Base-by-base conservation (phyloP, 345 rosid species). In the Theobroma cacao region DNA sequence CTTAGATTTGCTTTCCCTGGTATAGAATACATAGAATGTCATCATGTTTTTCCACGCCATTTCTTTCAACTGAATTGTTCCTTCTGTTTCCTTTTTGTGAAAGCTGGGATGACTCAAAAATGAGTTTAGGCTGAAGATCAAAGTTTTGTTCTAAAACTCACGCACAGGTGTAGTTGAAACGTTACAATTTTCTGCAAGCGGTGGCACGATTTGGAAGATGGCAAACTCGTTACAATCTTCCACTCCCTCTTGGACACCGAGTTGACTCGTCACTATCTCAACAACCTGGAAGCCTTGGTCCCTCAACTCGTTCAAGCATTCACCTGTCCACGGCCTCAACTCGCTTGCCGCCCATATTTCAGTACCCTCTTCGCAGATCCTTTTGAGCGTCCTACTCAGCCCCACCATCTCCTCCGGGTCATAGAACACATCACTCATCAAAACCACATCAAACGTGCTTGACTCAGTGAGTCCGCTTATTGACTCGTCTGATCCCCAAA, bases 351-450 rank as follows among this genome's bases (percentile, higher is more conserved):
- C 88, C 81, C 48, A 77, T 14, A 76, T 61, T 72, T 3, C 28
- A 0, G 85, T 83, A 6, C 28, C 9, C 52, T 28, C 59, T 14
- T 78, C 56, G 20, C 82, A 79, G 15, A 76, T 55, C 7, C 38
- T 43, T 43, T 40, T 77, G 73, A 84, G 80, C n/a, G 88, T 84
- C 80, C 34, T 40, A 48, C 83, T 82, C 38, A 83, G n/a, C 9
- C 63, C 64, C 26, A 20, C 61, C 82, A 79, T 77, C 41, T 78
- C 80, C 75, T 76, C 84, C 15, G 31, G 9, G 33, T 83, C 84
- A 28, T 10, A 86, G 33, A 86, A 81, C 78, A 84, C 80, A 45
- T 86, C 85, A 13, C 89, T 88, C 84, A 86, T 81, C 80, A 84
- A 48, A 28, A 84, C 85, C 0, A 80, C 33, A 38, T 84, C 84